phyloP scores from a whole-genome alignment of 192 early-diverging fungal species.

The Rhizophlyctis rosea region DNA sequence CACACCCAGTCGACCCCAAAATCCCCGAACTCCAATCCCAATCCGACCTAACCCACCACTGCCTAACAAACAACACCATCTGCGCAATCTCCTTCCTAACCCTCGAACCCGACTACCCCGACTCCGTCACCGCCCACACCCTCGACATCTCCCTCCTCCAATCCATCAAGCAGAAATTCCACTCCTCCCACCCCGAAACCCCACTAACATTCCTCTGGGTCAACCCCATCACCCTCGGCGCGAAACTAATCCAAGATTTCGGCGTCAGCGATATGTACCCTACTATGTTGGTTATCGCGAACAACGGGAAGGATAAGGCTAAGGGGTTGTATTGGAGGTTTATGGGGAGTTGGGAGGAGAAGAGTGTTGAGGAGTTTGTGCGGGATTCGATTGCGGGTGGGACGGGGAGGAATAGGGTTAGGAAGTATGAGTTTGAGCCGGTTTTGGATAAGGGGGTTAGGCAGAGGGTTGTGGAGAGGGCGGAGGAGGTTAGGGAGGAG shows the following conservation, averaged over 20 bases:
- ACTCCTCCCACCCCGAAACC: constrained; percentile 25
- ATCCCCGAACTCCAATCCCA: constrained; percentile 50
- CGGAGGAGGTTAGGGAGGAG: neutral
- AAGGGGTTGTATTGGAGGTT: constrained; percentile 45
- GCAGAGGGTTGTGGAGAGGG: neutral
- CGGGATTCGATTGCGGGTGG: constrained; percentile 17
- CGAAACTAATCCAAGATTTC: constrained; percentile 43
- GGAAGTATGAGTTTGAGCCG: neutral
- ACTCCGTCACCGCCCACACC: constrained; percentile 32
- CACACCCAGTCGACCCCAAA: constrained; percentile 12
- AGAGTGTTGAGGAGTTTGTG: constrained; percentile 38
- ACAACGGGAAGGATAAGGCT: constrained; percentile 2
- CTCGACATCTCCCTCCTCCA: constrained; percentile 29
- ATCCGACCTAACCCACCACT: constrained; percentile 44
- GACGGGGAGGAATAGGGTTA: neutral
- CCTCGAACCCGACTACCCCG: constrained; percentile 41
- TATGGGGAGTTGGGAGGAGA: constrained; percentile 47
- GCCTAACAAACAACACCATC: constrained; percentile 34
- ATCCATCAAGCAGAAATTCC: constrained; percentile 34
- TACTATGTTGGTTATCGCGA: constrained; percentile 35
- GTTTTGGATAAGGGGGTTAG: neutral
- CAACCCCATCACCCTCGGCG: constrained; percentile 30
- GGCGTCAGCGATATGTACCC: constrained; percentile 47
- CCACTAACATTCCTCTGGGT: constrained; percentile 40
- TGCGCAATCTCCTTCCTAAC: constrained; percentile 52